Conservation (phyloP, 2,329 filamentous ascomycete genomes). For the Epichloe amarillans region DNA sequence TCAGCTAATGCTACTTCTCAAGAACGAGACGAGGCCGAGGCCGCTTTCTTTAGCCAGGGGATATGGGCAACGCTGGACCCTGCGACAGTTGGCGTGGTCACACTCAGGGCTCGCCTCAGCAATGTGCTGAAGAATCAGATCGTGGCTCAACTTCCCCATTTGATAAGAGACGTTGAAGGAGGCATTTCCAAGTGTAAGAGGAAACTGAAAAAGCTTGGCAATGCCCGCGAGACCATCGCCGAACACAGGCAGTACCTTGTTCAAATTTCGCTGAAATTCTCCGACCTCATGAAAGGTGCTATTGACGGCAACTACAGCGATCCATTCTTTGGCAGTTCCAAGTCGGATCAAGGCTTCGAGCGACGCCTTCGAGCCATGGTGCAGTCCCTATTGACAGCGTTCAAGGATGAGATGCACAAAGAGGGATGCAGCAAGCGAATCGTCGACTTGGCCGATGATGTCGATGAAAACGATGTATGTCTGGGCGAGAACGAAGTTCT, state of each 20-base stretch:
- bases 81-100: conserved; percentile 30
- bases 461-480: background rate
- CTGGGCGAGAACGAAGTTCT: background rate
- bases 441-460: conserved; percentile 17
- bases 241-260: conserved; percentile 37
- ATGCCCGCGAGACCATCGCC: conserved; percentile 26
- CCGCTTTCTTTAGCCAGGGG: conserved; percentile 28
- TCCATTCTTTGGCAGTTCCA: conserved; percentile 32
- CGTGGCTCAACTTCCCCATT: conserved; percentile 27
- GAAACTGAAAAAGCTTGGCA: conserved; percentile 33
- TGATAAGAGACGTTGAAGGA: conserved; percentile 28
- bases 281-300: conserved; percentile 29
- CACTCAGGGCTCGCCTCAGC: conserved; percentile 35
- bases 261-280: conserved; percentile 29
- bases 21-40: conserved; percentile 26
- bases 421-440: conserved; percentile 24
- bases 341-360: conserved; percentile 18
- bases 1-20: conserved; percentile 14
- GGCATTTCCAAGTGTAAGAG: conserved; percentile 21
- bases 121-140: conserved; percentile 35
- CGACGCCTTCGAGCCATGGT: conserved; percentile 40
- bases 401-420: conserved; percentile 28
- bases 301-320: conserved; percentile 38
- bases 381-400: conserved; percentile 29
- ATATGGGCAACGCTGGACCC: conserved; percentile 24